Conservation (phyloP, 202 grass and related monocot genomes). For the Carex arenaria region DNA sequence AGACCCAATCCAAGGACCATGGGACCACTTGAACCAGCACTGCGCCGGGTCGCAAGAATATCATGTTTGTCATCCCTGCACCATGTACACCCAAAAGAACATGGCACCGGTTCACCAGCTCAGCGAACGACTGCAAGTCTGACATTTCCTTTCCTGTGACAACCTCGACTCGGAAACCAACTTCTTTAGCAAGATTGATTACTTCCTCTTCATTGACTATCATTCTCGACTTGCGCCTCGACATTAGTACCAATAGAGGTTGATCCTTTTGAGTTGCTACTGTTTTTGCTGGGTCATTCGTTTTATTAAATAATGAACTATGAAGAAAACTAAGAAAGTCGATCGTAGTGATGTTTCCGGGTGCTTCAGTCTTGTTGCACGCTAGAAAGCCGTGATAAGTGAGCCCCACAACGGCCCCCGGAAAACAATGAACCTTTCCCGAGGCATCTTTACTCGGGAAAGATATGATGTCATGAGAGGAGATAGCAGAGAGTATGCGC, state of each 20-base stretch:
- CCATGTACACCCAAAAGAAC: conserved; percentile 37
- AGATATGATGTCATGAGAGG: too few species aligned
- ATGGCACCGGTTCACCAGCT: conserved; percentile 27
- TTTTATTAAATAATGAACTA: too few species aligned
- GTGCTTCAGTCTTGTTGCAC: too few species aligned
- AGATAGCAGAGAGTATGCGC: too few species aligned
- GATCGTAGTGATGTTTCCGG: too few species aligned
- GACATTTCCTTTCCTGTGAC: background rate
- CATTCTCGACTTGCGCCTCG: conserved; percentile 30
- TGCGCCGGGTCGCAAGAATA: conserved; percentile 29
- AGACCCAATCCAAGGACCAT: conserved; percentile 38
- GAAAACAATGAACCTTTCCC: too few species aligned
- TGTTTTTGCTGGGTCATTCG: background rate
- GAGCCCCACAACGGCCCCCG: too few species aligned
- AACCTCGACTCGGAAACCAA: conserved; percentile 41
- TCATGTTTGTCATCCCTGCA: conserved; percentile 33
- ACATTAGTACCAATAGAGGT: conserved; percentile 50
- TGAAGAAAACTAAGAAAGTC: too few species aligned
- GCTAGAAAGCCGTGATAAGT: too few species aligned
- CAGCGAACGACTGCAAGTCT: conserved; percentile 23
- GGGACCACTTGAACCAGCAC: conserved; percentile 55
- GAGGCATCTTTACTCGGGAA: too few species aligned
- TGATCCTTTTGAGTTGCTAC: conserved; percentile 19
- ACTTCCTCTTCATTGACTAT: conserved; percentile 42
- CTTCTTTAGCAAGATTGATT: background rate